phyloP scores from a whole-genome alignment of 768 basidiomycete genomes.

The Termitomyces sp. region DNA sequence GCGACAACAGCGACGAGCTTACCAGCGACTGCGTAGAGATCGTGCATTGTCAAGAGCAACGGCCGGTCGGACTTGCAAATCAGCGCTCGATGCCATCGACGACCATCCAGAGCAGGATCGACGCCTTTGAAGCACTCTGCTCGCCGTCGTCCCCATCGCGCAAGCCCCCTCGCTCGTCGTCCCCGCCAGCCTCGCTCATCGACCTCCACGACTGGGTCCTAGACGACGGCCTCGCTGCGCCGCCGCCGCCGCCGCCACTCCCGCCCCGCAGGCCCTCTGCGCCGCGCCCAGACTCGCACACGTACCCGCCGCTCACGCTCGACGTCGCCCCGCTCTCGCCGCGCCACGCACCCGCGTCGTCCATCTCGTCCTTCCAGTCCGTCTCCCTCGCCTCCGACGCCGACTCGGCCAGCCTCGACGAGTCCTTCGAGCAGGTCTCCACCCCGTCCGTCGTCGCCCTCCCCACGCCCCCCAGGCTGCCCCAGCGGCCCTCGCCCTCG shows the following conservation, averaged over 20 bases:
- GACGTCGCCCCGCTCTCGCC: conserved; percentile 28
- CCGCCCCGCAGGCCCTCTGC: conserved; percentile 61
- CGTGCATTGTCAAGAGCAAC: conserved; percentile 17
- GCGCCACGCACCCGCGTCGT: conserved; percentile 58
- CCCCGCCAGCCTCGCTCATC: conserved; percentile 56
- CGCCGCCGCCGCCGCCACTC: conserved; percentile 56
- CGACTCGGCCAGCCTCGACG: conserved; percentile 55
- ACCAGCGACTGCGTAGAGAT: conserved; percentile 81
- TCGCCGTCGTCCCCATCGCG: conserved; percentile 33
- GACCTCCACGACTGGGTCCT: conserved; percentile 73
- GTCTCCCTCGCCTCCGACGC: conserved; percentile 49
- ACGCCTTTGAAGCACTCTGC: conserved; percentile 54
- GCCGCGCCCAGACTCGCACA: conserved; percentile 39
- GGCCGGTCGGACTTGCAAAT: conserved; percentile 10
- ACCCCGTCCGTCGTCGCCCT: conserved; percentile 49
- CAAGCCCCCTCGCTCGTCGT: conserved; percentile 36
- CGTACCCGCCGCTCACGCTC: conserved; percentile 44
- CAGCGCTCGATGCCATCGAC: conserved; percentile 31
- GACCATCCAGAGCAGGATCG: conserved; percentile 52
- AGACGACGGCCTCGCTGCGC: conserved; percentile 48
- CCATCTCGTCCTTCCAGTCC: conserved; percentile 79
- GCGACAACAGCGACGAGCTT: background rate
- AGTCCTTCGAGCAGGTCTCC: conserved; percentile 70
- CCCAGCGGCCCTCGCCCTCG: no score
- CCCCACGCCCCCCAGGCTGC: conserved; percentile 37